Evolutionary conservation across 2,329 filamentous ascomycete genomes (phyloP).

Genomic region (Paracoccidioides brasiliensis): DNA sequence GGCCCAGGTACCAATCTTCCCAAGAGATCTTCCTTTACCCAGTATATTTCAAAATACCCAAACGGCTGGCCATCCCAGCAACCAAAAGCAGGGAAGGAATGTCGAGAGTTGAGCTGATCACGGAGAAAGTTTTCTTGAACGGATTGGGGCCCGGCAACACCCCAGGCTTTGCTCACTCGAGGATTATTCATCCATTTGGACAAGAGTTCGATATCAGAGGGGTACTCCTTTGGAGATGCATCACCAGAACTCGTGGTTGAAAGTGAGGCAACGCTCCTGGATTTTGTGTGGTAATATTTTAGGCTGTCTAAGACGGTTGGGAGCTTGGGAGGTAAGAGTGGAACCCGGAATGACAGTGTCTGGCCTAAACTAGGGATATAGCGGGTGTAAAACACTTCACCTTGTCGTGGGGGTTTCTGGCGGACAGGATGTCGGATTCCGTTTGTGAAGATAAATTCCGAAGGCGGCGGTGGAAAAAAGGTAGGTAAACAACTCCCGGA

Average conservation of each 20-base stretch:
- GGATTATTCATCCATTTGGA: constrained; percentile 81
- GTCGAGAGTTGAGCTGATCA: constrained; percentile 48
- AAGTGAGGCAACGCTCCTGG: constrained; percentile 2
- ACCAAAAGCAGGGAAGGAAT: constrained; percentile 83
- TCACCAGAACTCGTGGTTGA: background rate
- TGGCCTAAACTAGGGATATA: constrained; percentile 71
- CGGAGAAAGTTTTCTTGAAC: constrained; percentile 57
- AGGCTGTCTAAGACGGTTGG: constrained; percentile 16
- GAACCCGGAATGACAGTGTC: constrained; percentile 80
- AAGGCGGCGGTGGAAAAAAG: constrained; percentile 72
- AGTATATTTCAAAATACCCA: constrained; percentile 96
- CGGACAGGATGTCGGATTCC: constrained; percentile 73
- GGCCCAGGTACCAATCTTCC: constrained; percentile 53
- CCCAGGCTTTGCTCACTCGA: constrained; percentile 78
- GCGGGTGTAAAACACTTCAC: constrained; percentile 80
- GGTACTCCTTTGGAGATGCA: constrained; percentile 18
- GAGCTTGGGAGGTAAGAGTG: constrained; percentile 50
- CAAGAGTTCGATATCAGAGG: constrained; percentile 54
- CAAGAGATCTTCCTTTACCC: constrained; percentile 83
- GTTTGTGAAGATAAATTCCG: constrained; percentile 69
- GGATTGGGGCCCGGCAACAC: constrained; percentile 43
- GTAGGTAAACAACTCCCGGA: constrained; percentile 78
- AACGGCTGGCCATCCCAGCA: constrained; percentile 93
- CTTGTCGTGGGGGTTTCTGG: constrained; percentile 78
- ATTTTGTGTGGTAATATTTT: constrained; percentile 14